Base-by-base conservation (phyloP, 192 early-diverging fungal genomes). In the Umbelopsis sp. region DNA sequence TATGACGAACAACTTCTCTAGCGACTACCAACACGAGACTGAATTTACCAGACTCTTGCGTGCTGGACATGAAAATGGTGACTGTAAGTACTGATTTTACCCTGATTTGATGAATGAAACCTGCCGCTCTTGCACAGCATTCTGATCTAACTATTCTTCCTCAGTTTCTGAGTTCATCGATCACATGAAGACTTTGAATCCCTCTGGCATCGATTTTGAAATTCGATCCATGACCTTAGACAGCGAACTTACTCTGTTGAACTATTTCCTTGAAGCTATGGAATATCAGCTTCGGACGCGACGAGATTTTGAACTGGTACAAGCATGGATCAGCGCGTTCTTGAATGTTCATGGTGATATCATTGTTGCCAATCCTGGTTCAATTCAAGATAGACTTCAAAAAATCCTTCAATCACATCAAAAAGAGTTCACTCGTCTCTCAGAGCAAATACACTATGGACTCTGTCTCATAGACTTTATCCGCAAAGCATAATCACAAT, bases 271-370 rank as follows among this genome's bases (percentile, higher is more conserved):
- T 44, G 78, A 85, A 52, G 90, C 92, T 0, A 71, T 93, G 8
- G 79, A 81, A 43, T 87, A 76, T 41, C 83, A 84, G 47, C 77
- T 96, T 20, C 73, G 80, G 62, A 82, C 85, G 9, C 83, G 90
- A 68, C 86, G 84, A 34, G 94, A 97, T 74, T 98, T 95, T 83
- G 97, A 98, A 76, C 81, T 96, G 75, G 86, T 85, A 10, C 89
- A 97, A 83, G 87, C 91, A 9, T 93, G 89, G 68, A 62, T 97
- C 65, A 86, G 87, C 24, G 87, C 91, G 38, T 94, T 96, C 74
- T 71, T 97, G 65, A 85, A 84, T 71, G 90, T 94, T 45, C 93
- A 95, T 79, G 91, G 90, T 20, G 93, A 95, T 72, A 74, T 94
- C 17, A 79, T 96, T 68, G 78, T 87, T 38, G 82, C 83, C 17